Percentiles rank a stretch among this genome's conserved stretches.
Conservation (phyloP, 225 moss, liverwort and hornwort genomes). For the Takakia lepidozioides region DNA sequence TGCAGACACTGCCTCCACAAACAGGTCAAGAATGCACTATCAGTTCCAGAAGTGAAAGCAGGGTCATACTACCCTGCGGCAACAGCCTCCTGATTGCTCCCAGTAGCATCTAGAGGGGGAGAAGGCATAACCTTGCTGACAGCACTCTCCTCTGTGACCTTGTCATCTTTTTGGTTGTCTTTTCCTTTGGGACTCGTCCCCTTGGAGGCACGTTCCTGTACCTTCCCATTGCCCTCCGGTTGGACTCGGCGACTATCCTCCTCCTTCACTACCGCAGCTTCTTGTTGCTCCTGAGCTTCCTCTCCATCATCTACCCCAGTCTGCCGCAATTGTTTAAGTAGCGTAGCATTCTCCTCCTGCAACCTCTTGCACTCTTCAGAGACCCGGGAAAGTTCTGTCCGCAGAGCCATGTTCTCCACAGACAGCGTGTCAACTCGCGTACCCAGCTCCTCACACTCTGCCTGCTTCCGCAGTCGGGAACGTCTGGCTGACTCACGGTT, state of each 20-base stretch:
- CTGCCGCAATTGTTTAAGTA: constrained; percentile 36
- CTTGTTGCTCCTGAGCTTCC: constrained; percentile 6
- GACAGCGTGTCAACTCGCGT: constrained; percentile 74
- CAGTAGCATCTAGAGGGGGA: too few species aligned
- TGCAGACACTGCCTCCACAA: too few species aligned
- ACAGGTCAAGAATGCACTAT: too few species aligned
- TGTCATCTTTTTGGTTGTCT: constrained; percentile 34
- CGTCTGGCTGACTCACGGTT: constrained; percentile 88
- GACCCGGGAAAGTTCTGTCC: constrained; percentile 57
- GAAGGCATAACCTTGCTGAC: too few species aligned
- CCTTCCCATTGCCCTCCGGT: constrained; percentile 29
- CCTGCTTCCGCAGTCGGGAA: constrained; percentile 79
- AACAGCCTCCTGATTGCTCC: too few species aligned
- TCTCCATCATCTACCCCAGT: constrained; percentile 3
- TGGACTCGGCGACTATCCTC: constrained; percentile 30
- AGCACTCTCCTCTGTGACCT: constrained; percentile 23
- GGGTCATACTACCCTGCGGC: too few species aligned
- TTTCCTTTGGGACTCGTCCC: too few species aligned
- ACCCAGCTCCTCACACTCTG: constrained; percentile 85
- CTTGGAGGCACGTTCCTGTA: too few species aligned
- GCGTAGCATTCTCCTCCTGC: constrained; percentile 46
- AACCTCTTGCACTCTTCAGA: constrained; percentile 83
- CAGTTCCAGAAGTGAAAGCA: too few species aligned
- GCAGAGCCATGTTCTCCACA: constrained; percentile 69
- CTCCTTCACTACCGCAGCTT: constrained; percentile 9